These are phyloP conservation scores for Fomitopsis pinicola DNA, from an alignment of 1,284 basidiomycete genomes.

Conservation along the genomic window DNA sequence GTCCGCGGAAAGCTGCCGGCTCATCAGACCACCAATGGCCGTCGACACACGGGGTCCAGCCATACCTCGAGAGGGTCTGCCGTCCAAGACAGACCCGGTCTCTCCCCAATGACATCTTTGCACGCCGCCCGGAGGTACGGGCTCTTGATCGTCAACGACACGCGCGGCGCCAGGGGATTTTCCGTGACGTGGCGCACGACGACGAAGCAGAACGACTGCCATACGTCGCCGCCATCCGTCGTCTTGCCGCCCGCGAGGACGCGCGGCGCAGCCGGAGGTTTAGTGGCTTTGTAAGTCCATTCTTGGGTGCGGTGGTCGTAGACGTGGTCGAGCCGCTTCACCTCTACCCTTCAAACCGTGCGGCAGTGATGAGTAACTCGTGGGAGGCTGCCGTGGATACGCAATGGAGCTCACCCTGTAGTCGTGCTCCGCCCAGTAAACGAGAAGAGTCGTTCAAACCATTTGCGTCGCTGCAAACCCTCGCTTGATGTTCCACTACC, in stretches of 20 bases:
- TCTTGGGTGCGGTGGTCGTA: slow-evolving; percentile 48
- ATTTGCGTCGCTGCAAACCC: too few species aligned
- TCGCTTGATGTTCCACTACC: too few species aligned
- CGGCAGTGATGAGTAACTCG: too few species aligned
- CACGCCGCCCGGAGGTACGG: slow-evolving; percentile 51
- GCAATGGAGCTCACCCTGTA: too few species aligned
- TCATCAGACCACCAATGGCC: slow-evolving; percentile 7
- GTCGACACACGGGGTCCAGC: neutral
- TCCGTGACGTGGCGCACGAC: slow-evolving; percentile 44
- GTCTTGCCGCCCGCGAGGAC: slow-evolving; percentile 23
- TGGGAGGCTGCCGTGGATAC: too few species aligned
- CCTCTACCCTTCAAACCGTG: neutral
- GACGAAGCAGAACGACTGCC: slow-evolving; percentile 53
- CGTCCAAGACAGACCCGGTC: slow-evolving; percentile 54
- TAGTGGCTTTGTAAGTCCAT: slow-evolving; percentile 57
- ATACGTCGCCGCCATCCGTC: slow-evolving; percentile 39
- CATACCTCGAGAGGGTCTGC: slow-evolving; percentile 45
- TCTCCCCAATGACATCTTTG: slow-evolving; percentile 47
- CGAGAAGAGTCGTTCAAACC: too few species aligned
- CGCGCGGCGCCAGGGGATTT: slow-evolving; percentile 33
- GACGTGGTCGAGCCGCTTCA: slow-evolving; percentile 55
- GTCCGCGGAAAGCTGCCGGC: neutral
- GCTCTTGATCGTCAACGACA: slow-evolving; percentile 52
- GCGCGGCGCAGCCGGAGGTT: slow-evolving; percentile 45
- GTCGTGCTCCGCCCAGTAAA: too few species aligned